These are phyloP conservation scores for Naganishia vaughanmartiniae DNA, from an alignment of 768 basidiomycete species.

Conservation along the genomic window DNA sequence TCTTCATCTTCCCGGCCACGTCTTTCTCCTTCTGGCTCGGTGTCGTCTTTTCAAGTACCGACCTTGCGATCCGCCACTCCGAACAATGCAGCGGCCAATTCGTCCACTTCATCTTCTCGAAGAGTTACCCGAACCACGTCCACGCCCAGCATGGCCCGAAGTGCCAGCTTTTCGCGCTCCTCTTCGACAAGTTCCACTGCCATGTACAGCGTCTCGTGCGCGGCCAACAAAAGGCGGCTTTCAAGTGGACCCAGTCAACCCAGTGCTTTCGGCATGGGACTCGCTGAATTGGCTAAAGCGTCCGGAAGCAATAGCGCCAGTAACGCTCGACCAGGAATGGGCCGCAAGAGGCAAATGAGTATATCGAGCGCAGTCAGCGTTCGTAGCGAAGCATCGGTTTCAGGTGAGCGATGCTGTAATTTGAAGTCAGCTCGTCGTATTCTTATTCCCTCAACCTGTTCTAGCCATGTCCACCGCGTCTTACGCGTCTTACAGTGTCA, in stretches of 20 bases:
- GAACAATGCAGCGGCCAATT: neutral
- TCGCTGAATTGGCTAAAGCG: slow-evolving; percentile 21
- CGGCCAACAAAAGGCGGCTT: slow-evolving; percentile 17
- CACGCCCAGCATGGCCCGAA: slow-evolving; percentile 7
- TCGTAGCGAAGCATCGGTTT: slow-evolving; percentile 27
- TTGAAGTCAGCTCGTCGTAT: neutral
- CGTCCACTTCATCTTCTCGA: slow-evolving; percentile 5
- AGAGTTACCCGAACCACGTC: slow-evolving; percentile 20
- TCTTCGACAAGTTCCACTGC: slow-evolving; percentile 9
- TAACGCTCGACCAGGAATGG: slow-evolving; percentile 14
- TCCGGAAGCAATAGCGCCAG: neutral
- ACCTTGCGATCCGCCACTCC: slow-evolving; percentile 13
- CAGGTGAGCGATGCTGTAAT: slow-evolving; percentile 6
- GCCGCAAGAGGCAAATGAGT: slow-evolving; percentile 27
- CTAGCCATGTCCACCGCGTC: slow-evolving; percentile 19
- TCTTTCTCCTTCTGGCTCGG: slow-evolving; percentile 3
- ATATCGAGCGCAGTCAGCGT: slow-evolving; percentile 27
- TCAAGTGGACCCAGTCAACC: slow-evolving; percentile 3
- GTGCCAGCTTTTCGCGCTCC: slow-evolving; percentile 6
- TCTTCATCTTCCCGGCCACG: neutral
- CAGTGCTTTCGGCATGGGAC: slow-evolving; percentile 15
- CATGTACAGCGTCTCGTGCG: slow-evolving; percentile 14
- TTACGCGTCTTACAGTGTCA: slow-evolving; percentile 20
- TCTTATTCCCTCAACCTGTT: neutral
- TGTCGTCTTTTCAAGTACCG: slow-evolving; percentile 12